Evolutionary conservation across 1,284 basidiomycete genomes (phyloP), one percentile per base, ranked within the genome.

Genomic region (Wallemia mellicola): DNA sequence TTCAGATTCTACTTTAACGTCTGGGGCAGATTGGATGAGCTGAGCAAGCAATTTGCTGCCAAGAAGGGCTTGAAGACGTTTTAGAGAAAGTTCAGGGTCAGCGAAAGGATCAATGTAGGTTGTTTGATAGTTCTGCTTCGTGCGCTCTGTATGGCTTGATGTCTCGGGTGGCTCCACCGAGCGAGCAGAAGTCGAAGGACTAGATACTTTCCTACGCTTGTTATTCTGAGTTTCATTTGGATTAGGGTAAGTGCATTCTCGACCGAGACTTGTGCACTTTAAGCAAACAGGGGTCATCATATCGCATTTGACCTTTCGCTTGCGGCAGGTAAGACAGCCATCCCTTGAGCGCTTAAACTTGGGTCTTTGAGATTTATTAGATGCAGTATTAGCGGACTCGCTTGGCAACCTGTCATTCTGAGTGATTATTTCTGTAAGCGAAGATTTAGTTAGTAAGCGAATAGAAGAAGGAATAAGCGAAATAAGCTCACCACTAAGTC

Each of bases 241-340:
- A 25, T 26, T 28, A 2, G 55, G 55, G 55, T 57, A 57, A 17
- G 24, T 28, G 55, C 55, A 57, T 24, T 26, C 25, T 11, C 27
- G 3, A 7, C 55, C 55, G 24, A 57, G 55, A 17, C 25, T 28
- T 14, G 27, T 28, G 24, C 55, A 57, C 24, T 57, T 57, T 7
- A 57, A 24, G 55, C 55, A 57, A 17, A 28, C 27, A 15, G 55
- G 55, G 14, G 24, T 15, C 11, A n/a, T 28, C 55, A 57, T 57
- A 25, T 57, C 55, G 55, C 55, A 57, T 25, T 57, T 57, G n/a
- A 57, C 55, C 55, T 57, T 57, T 9, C 55, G 55, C 27, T 28
- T 57, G 24, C 55, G 55, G 55, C 55, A 57, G 24, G 24, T 26
- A 17, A 57, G 55, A 25, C 55, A 57, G 14, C 55, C 55, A 14